Base-by-base conservation (phyloP, 2,329 filamentous ascomycete genomes). In the Fusarium subglutinans region DNA sequence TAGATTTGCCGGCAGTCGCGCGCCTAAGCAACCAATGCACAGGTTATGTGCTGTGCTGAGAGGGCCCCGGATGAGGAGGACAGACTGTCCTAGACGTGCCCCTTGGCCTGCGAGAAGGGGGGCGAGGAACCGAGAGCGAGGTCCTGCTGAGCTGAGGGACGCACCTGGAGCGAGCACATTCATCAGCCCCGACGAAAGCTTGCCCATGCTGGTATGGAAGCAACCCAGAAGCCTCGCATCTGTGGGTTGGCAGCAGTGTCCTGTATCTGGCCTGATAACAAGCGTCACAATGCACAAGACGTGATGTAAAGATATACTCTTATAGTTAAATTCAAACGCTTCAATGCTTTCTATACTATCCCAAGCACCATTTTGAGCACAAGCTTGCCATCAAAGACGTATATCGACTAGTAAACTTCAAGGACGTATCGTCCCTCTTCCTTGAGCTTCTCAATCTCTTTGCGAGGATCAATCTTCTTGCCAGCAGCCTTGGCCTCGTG, bases 371-470 rank as follows among this genome's bases (percentile, higher is more conserved):
- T 73, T 74, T 77, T 78, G 48, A 67, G 40, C 66, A 63, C 57
- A 41, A 72, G 66, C 38, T 40, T 40, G 38, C 66, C 66, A 57
- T 62, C 26, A 54, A 53, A 62, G 47, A 69, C 38, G 55, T 38
- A 54, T 43, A 43, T 28, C 38, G 43, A 54, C 72, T 94, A 98
- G 84, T 98, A 98, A 63, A 98, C 96, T 86, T 99, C 96, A 63
- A 99, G 88, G 59, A 99, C 96, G 85, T 98, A 99, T 81, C 96
- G 89, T 72, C 93, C 90, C 78, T 94, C 92, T 83, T 99, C 96
- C 92, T 99, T 99, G 78, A 99, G 86, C 85, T 93, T 92, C 87
- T 99, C 97, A 86, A 99, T 98, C 88, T 97, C 95, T 88, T 95
- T 95, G 78, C 88, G 88, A 6, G 92, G 86, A 80, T 98, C 95